Evolutionary conservation across 2,329 filamentous ascomycete genomes (phyloP).

Genomic region (Parafenestella ontariensis): DNA sequence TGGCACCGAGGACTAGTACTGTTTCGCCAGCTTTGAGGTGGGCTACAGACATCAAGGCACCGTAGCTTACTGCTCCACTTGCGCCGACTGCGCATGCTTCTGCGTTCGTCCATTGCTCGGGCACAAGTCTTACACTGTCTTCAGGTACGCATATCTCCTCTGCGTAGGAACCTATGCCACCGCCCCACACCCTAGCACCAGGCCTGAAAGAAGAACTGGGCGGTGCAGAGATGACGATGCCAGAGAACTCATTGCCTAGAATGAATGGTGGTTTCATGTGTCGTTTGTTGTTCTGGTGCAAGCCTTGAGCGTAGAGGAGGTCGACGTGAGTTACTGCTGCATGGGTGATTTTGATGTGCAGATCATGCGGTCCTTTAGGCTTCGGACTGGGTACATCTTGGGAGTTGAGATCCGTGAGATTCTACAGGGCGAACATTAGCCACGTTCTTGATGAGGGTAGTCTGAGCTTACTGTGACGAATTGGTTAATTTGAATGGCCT

Average conservation of each 20-base stretch:
- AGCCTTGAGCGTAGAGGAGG: slow-evolving; percentile 63
- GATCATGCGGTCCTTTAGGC: slow-evolving; percentile 46
- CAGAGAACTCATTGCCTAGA: slow-evolving; percentile 67
- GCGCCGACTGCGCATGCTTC: slow-evolving; percentile 62
- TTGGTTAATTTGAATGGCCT: slow-evolving; percentile 23
- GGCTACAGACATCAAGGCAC: slow-evolving; percentile 55
- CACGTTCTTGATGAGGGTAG: not conserved
- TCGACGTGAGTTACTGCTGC: slow-evolving; percentile 68
- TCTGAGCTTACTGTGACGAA: slow-evolving; percentile 20
- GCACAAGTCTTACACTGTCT: slow-evolving; percentile 54
- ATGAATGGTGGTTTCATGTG: slow-evolving; percentile 65
- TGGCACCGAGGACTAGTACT: slow-evolving; percentile 63
- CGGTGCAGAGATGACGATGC: slow-evolving; percentile 56
- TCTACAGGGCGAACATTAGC: slow-evolving; percentile 11
- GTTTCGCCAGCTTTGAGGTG: slow-evolving; percentile 56
- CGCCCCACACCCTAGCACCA: slow-evolving; percentile 64
- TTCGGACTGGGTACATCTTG: slow-evolving; percentile 38
- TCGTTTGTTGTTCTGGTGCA: slow-evolving; percentile 67
- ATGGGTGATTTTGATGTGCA: slow-evolving; percentile 59
- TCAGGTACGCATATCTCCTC: slow-evolving; percentile 57
- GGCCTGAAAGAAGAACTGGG: slow-evolving; percentile 43
- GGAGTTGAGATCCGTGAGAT: slow-evolving; percentile 39
- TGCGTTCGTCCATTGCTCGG: slow-evolving; percentile 54
- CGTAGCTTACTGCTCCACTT: slow-evolving; percentile 63
- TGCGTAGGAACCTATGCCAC: slow-evolving; percentile 60